A percentile compares a stretch with the other conserved stretches of the same genome.
Evolutionary conservation across 1,139 yeast genomes (phyloP).

Genomic region (Chernovozyma sophiae-reginae): DNA sequence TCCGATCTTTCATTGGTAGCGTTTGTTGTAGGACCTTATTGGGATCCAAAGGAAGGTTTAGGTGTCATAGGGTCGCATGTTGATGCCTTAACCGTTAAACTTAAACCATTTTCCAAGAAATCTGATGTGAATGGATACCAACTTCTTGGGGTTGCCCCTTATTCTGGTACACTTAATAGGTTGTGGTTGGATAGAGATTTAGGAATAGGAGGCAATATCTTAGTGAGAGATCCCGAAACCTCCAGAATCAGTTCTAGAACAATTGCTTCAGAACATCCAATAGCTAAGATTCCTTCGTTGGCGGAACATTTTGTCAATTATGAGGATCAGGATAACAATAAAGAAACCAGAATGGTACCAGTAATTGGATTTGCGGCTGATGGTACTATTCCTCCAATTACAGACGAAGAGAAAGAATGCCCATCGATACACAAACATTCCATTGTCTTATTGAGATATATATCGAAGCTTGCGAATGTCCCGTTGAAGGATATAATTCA

Average conservation of each 20-base stretch:
- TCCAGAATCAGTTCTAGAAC: slow-evolving; percentile 24
- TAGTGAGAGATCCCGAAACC: slow-evolving; percentile 19
- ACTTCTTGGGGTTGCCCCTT: slow-evolving; percentile 41
- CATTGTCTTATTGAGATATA: slow-evolving; percentile 30
- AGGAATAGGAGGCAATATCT: slow-evolving; percentile 43
- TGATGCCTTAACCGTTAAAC: slow-evolving; percentile 37
- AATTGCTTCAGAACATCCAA: slow-evolving; percentile 36
- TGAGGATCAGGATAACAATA: slow-evolving; percentile 30
- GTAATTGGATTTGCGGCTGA: slow-evolving; percentile 30
- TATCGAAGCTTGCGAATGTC: slow-evolving; percentile 26
- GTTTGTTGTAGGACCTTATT: slow-evolving; percentile 35
- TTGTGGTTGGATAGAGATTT: slow-evolving; percentile 45
- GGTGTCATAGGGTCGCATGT: slow-evolving; percentile 42
- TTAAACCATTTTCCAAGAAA: slow-evolving; percentile 35
- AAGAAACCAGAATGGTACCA: slow-evolving; percentile 41
- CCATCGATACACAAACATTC: slow-evolving; percentile 39
- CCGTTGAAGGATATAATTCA: slow-evolving; percentile 24
- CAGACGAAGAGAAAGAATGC: slow-evolving; percentile 29
- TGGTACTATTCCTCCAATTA: slow-evolving; percentile 16
- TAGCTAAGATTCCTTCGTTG: slow-evolving; percentile 40
- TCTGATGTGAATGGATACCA: slow-evolving; percentile 36
- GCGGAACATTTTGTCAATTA: slow-evolving; percentile 40
- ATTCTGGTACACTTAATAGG: slow-evolving; percentile 34
- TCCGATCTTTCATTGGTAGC: slow-evolving; percentile 38
- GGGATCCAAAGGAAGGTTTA: slow-evolving; percentile 36